Percentiles rank a stretch among this genome's conserved stretches.
These are phyloP conservation scores for Aspergillus diversus DNA, from an alignment of 495 filamentous ascomycete genomes.

Conservation along the genomic window DNA sequence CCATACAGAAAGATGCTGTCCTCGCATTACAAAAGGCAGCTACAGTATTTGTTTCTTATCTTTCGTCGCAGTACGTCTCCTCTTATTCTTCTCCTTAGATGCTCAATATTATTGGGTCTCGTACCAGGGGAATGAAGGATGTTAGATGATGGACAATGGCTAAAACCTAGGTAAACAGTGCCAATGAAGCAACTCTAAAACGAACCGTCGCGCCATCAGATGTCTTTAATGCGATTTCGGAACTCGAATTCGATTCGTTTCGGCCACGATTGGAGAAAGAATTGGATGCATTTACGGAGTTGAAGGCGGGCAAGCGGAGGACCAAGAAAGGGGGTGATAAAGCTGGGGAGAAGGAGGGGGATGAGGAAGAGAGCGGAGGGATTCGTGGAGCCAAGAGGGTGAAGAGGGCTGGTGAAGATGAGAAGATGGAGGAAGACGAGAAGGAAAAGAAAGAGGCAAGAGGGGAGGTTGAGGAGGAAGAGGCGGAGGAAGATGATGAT, in stretches of 20 bases:
- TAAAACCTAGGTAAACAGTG: slow-evolving; percentile 48
- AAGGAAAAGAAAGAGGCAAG: slow-evolving; percentile 52
- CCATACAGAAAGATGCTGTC: slow-evolving; percentile 91
- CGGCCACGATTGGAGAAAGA: slow-evolving; percentile 63
- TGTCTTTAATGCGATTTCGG: slow-evolving; percentile 78
- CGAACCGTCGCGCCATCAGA: slow-evolving; percentile 86
- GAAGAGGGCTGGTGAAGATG: slow-evolving; percentile 47
- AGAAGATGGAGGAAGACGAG: slow-evolving; percentile 48
- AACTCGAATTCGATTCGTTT: slow-evolving; percentile 83
- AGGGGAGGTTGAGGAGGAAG: slow-evolving; percentile 44
- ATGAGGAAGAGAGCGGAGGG: slow-evolving; percentile 52
- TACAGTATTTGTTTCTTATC: slow-evolving; percentile 91
- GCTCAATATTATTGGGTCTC: no score
- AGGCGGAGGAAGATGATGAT: slow-evolving; percentile 56
- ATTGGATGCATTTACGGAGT: slow-evolving; percentile 60
- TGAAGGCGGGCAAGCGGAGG: slow-evolving; percentile 68
- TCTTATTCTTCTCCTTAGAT: slow-evolving; percentile 7
- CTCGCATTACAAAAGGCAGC: slow-evolving; percentile 90
- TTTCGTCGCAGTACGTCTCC: slow-evolving; percentile 75
- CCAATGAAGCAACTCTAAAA: slow-evolving; percentile 77
- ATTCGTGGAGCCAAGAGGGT: slow-evolving; percentile 52
- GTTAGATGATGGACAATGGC: no score
- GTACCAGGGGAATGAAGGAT: no score
- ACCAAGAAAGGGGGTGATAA: slow-evolving; percentile 54
- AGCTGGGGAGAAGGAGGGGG: slow-evolving; percentile 37